Base-by-base conservation (phyloP, 2,329 filamentous ascomycete species). In the Chaetomium sp. region DNA sequence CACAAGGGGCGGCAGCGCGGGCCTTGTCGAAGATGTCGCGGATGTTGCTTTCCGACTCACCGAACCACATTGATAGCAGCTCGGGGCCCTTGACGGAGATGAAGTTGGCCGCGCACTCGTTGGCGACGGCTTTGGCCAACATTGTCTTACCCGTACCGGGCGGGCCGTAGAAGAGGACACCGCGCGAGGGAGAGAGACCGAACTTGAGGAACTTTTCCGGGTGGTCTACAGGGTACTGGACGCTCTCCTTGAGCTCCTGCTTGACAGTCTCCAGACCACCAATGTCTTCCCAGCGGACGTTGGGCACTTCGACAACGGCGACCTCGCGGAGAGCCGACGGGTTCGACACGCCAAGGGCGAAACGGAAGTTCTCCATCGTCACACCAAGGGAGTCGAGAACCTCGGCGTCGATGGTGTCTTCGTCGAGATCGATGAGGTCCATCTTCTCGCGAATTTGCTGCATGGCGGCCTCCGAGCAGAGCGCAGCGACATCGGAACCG, bases 181-280 rank as follows among this genome's bases (percentile, higher is more conserved):
- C 94, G 68, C 92, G 90, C 62, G 94, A 97, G 60, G 94, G 94
- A 59, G 91, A 96, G 68, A 99, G 87, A 74, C 94, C 95, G 63
- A 99, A 99, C 80, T 99, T 99, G 85, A 96, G 91, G 86, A 97
- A 99, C 79, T 95, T 97, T 76, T 99, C 95, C 66, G 94, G 95
- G 71, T 99, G 94, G 72, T 99, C 94, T 74, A 99, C 94, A 32
- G 94, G 95, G 77, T 99, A 99, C 74, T 99, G 94, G 49, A 99
- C 92, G 70, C 87, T 92, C 79, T 99, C 94, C 80, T 95, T 94
- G 74, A 99, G 91, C 73, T 99, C 94, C 78, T 94, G 90, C 88
- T 99, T 99, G 86, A 99, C 94, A 46, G 86, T 87, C 74, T 96
- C 91, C 70, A 99, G 82, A 78, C 94, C 94, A 86, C 94, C 95